Conservation (phyloP, 106 monocot genomes). For the Alisma plantagoaquatica region DNA sequence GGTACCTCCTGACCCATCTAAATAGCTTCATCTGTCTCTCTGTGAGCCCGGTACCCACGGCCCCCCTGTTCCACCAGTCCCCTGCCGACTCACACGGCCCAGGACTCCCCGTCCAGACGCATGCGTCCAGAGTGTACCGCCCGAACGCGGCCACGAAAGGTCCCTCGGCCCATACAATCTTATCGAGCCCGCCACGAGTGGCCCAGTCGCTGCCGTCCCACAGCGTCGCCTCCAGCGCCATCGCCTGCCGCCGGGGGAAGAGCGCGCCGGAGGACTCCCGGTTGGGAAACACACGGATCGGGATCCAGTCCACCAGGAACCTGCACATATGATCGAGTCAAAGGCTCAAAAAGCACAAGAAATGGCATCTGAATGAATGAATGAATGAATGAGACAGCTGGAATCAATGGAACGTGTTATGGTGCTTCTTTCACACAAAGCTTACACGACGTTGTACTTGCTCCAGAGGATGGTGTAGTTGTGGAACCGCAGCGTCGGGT, state of each 20-base stretch:
- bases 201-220: slow-evolving; percentile 71
- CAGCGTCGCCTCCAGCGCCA: slow-evolving; percentile 45
- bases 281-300: slow-evolving; percentile 51
- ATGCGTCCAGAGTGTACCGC: slow-evolving; percentile 53
- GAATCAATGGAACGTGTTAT: too few species aligned
- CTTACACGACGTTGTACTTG: slow-evolving; percentile 46
- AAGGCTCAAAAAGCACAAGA: too few species aligned
- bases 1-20: slow-evolving; percentile 57
- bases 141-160: slow-evolving; percentile 43
- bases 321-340: too few species aligned
- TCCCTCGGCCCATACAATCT: slow-evolving; percentile 58
- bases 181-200: slow-evolving; percentile 47
- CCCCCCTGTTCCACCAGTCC: slow-evolving; percentile 61
- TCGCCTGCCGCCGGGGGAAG: slow-evolving; percentile 46
- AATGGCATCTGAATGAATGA: too few species aligned
- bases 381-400: too few species aligned
- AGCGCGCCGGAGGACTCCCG: slow-evolving; percentile 45
- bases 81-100: slow-evolving; percentile 27
- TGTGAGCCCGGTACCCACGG: slow-evolving; percentile 19
- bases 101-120: slow-evolving; percentile 45
- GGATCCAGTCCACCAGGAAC: slow-evolving; percentile 69
- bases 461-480: slow-evolving; percentile 61
- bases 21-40: slow-evolving; percentile 45
- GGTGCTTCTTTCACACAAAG: neutral
- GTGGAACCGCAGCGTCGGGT: slow-evolving; percentile 52